A percentile compares a stretch with the other conserved stretches of the same genome.
These are phyloP conservation scores for Pleurostoma richardsiae DNA, from an alignment of 2,329 filamentous ascomycete species.

Conservation along the genomic window DNA sequence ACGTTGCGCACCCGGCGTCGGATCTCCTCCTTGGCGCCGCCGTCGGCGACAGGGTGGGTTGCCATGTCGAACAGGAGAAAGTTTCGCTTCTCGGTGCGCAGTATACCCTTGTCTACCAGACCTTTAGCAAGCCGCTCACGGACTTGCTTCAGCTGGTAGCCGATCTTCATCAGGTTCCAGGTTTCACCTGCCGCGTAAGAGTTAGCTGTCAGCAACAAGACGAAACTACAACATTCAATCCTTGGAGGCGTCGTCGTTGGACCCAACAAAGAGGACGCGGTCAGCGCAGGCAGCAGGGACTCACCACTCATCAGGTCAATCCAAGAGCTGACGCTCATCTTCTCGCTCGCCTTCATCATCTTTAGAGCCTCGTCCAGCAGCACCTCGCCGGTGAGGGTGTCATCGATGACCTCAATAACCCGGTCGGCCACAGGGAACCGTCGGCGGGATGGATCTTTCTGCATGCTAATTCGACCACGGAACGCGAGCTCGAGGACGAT, in stretches of 20 bases:
- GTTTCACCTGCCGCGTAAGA: conserved; percentile 68
- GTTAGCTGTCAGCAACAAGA: conserved; percentile 7
- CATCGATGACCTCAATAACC: conserved; percentile 94
- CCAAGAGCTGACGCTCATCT: conserved; percentile 99
- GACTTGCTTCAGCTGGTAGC: conserved; percentile 98
- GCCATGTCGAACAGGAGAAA: conserved; percentile 99
- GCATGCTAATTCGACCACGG: conserved; percentile 94
- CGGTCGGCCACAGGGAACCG: conserved; percentile 90
- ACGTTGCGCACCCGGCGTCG: conserved; percentile 87
- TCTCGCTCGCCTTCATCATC: conserved; percentile 99
- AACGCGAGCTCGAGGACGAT: conserved; percentile 98
- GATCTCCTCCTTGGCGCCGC: conserved; percentile 96
- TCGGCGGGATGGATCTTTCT: conserved; percentile 88
- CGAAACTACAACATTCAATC: conserved; percentile 6
- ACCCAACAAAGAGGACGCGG: background rate
- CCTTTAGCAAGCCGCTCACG: conserved; percentile 96
- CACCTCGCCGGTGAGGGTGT: conserved; percentile 93
- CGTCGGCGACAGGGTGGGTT: conserved; percentile 93
- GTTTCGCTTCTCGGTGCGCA: conserved; percentile 98
- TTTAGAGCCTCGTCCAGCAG: conserved; percentile 96
- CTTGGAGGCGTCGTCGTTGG: background rate
- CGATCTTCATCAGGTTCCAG: conserved; percentile 99
- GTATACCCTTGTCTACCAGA: conserved; percentile 95
- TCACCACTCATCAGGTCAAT: conserved; percentile 98
- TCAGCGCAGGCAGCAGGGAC: conserved; percentile 18